A percentile compares a stretch with the other conserved stretches of the same genome.
Evolutionary conservation across 2,329 filamentous ascomycete genomes (phyloP).

Genomic region (Alternaria hordeiaustralica): DNA sequence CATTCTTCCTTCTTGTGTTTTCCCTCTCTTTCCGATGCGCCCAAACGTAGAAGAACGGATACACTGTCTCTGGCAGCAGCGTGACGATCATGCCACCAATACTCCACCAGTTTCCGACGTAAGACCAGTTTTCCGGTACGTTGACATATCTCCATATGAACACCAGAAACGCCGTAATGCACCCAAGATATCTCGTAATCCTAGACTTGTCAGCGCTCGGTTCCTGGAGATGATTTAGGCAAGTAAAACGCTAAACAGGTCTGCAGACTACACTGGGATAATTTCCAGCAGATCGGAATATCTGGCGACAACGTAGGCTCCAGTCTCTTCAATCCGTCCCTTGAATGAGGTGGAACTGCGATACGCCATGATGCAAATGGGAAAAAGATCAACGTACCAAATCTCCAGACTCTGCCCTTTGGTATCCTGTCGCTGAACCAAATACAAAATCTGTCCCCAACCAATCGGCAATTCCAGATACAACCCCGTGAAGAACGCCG

Average conservation of each 20-base stretch:
- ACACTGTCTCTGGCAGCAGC: constrained; percentile 48
- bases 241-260: no score
- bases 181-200: constrained; percentile 50
- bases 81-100: constrained; percentile 45
- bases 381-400: constrained; percentile 36
- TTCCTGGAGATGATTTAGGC: background rate
- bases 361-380: background rate
- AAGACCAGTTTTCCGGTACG: constrained; percentile 48
- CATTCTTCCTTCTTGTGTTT: constrained; percentile 10
- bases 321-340: no score
- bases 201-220: constrained; percentile 19
- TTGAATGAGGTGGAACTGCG: background rate
- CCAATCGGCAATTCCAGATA: constrained; percentile 49
- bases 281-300: no score
- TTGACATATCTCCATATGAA: constrained; percentile 52
- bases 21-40: constrained; percentile 32
- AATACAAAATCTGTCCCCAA: constrained; percentile 44
- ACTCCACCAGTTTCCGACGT: constrained; percentile 46
- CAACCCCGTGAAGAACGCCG: constrained; percentile 50
- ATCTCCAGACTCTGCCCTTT: constrained; percentile 51
- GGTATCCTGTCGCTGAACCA: constrained; percentile 38
- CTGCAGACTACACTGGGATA: no score
- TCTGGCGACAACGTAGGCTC: no score
- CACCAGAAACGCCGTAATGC: constrained; percentile 47
- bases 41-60: constrained; percentile 50